A percentile compares a stretch with the other conserved stretches of the same genome.
phyloP scores from a whole-genome alignment of 208 protist genomes.

The Crithidia mellificae region DNA sequence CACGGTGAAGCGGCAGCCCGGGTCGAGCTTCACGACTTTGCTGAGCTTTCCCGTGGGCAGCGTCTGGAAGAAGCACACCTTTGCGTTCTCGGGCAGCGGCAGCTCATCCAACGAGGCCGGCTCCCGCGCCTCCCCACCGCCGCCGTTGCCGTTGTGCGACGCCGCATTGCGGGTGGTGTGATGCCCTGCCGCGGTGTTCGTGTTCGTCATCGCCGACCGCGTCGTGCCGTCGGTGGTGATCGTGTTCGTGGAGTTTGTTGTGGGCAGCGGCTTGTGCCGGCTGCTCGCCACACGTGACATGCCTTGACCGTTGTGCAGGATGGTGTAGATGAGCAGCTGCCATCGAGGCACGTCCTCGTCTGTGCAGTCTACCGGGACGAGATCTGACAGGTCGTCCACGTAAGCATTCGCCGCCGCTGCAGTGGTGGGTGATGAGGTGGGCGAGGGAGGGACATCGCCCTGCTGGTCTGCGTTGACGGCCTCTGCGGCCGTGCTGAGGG shows the following conservation, averaged over 20 bases:
- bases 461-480: neutral
- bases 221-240: neutral
- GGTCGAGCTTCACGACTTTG: slow-evolving; percentile 85
- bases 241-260: neutral
- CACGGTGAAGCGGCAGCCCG: slow-evolving; percentile 56
- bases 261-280: neutral
- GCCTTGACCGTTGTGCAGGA: slow-evolving; percentile 14
- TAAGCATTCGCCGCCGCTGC: neutral
- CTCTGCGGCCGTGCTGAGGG: neutral
- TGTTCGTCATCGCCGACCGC: neutral
- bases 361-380: slow-evolving; percentile 12
- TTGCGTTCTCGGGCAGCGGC: slow-evolving; percentile 18
- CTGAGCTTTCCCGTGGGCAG: slow-evolving; percentile 44
- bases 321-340: slow-evolving; percentile 55
- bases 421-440: neutral
- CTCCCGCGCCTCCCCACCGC: slow-evolving; percentile 10
- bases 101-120: slow-evolving; percentile 19
- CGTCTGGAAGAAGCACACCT: slow-evolving; percentile 45
- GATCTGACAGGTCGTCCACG: neutral
- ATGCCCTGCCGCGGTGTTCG: neutral
- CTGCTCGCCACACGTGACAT: neutral
- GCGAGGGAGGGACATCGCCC: neutral
- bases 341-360: slow-evolving; percentile 55
- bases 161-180: no score
- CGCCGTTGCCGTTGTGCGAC: neutral